A percentile compares a stretch with the other conserved stretches of the same genome.
These are phyloP conservation scores for Bipolaris gigantea DNA, from an alignment of 2,329 filamentous ascomycete species.

Conservation along the genomic window DNA sequence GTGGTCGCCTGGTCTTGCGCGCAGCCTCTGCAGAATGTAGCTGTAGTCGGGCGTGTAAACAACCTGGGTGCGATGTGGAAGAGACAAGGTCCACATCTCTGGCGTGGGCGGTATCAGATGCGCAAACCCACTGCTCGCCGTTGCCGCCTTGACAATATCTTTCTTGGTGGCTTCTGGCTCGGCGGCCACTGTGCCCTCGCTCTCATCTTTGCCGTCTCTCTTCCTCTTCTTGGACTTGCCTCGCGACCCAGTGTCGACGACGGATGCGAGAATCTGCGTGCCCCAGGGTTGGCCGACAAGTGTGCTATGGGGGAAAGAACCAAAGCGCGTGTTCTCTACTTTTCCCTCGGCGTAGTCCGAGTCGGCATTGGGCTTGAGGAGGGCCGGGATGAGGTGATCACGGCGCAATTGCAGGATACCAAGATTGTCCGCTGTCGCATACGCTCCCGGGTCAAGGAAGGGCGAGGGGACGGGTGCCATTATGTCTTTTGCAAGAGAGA, in stretches of 20 bases:
- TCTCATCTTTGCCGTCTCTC: conserved; percentile 44
- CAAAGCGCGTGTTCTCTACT: conserved; percentile 85
- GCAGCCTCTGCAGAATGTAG: conserved; percentile 76
- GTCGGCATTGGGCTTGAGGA: conserved; percentile 49
- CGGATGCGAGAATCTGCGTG: conserved; percentile 84
- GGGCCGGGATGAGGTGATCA: conserved; percentile 78
- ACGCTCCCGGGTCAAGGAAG: conserved; percentile 72
- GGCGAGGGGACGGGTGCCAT: conserved; percentile 60
- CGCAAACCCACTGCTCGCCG: conserved; percentile 69
- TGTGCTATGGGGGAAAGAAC: conserved; percentile 64
- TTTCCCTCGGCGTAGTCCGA: conserved; percentile 51
- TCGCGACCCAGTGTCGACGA: conserved; percentile 88
- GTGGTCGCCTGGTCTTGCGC: conserved; percentile 70
- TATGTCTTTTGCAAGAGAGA: neutral
- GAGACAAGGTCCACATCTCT: conserved; percentile 77
- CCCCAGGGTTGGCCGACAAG: conserved; percentile 79
- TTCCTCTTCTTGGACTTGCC: conserved; percentile 62
- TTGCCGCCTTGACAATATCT: conserved; percentile 42
- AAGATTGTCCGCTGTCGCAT: conserved; percentile 66
- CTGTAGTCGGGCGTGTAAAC: conserved; percentile 88
- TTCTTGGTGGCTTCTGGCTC: conserved; percentile 39
- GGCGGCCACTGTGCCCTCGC: conserved; percentile 14
- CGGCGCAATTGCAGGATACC: conserved; percentile 87
- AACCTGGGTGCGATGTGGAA: conserved; percentile 82
- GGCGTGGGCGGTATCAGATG: conserved; percentile 79